Percentiles rank a stretch among this genome's conserved stretches.
phyloP scores from a whole-genome alignment of 1,139 yeast species.

The Petasospora rhodanensis region DNA sequence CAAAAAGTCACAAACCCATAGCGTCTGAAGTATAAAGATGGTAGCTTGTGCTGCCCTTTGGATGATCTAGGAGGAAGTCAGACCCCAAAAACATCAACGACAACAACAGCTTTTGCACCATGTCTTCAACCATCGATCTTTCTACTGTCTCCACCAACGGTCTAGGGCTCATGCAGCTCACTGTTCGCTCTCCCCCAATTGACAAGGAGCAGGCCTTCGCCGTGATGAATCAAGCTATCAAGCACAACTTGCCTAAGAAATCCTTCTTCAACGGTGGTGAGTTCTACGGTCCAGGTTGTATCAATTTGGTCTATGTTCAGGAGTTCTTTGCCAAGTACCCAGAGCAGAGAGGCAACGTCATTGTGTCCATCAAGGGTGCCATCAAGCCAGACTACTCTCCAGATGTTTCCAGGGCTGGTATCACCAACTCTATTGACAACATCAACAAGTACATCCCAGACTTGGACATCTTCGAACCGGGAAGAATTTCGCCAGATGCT shows the following conservation, averaged over 20 bases:
- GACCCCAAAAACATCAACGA: too few species aligned
- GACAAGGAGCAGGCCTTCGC: conserved; percentile 38
- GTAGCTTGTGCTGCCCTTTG: too few species aligned
- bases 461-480: conserved; percentile 59
- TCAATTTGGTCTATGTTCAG: conserved; percentile 49
- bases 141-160: too few species aligned
- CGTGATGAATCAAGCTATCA: conserved; percentile 38
- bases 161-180: too few species aligned
- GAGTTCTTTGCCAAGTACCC: conserved; percentile 56
- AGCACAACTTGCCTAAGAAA: conserved; percentile 38
- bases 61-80: too few species aligned
- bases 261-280: conserved; percentile 71
- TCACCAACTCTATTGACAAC: conserved; percentile 49
- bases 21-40: too few species aligned
- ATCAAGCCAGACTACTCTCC: conserved; percentile 38
- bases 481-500: conserved; percentile 55
- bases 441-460: conserved; percentile 42
- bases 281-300: conserved; percentile 59
- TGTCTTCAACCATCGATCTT: too few species aligned
- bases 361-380: conserved; percentile 69
- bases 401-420: conserved; percentile 46
- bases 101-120: too few species aligned
- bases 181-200: too few species aligned
- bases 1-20: too few species aligned
- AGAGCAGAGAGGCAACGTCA: conserved; percentile 45